A percentile compares a stretch with the other conserved stretches of the same genome.
Evolutionary conservation across 139 green algal genomes (phyloP).

Genomic region (Volvox reticuliferus): DNA sequence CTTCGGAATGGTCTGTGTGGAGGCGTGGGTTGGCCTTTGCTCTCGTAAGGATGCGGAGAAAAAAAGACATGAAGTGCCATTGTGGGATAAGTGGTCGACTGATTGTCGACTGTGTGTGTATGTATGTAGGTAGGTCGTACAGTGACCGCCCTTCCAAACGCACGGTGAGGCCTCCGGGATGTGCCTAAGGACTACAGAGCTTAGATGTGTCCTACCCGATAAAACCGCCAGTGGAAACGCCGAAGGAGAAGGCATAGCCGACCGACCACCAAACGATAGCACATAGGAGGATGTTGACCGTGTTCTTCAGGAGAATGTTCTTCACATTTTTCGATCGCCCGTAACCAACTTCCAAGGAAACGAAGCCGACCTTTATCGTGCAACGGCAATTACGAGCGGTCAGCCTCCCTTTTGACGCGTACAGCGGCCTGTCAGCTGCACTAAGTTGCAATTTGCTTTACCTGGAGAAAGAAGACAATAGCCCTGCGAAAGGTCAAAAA

Average conservation of each 20-base stretch:
- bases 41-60: too few species aligned
- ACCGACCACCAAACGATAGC: constrained; percentile 72
- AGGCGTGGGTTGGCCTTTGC: too few species aligned
- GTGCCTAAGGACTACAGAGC: too few species aligned
- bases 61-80: too few species aligned
- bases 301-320: constrained; percentile 68
- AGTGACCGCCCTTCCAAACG: too few species aligned
- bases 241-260: constrained; percentile 79
- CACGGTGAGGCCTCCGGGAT: too few species aligned
- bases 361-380: constrained; percentile 52
- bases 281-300: constrained; percentile 57
- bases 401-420: neutral
- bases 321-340: constrained; percentile 65
- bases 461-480: constrained; percentile 70
- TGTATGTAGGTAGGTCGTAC: too few species aligned
- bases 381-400: neutral
- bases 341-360: constrained; percentile 61
- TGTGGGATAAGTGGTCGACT: too few species aligned
- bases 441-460: neutral
- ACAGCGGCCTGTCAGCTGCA: neutral
- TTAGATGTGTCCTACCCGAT: constrained; percentile 60
- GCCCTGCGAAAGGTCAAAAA: constrained; percentile 47
- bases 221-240: constrained; percentile 55
- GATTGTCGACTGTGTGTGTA: too few species aligned
- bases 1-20: too few species aligned